Percentiles rank a stretch among this genome's conserved stretches.
phyloP scores from a whole-genome alignment of 331 rosid genomes.

The Arachis monticola region DNA sequence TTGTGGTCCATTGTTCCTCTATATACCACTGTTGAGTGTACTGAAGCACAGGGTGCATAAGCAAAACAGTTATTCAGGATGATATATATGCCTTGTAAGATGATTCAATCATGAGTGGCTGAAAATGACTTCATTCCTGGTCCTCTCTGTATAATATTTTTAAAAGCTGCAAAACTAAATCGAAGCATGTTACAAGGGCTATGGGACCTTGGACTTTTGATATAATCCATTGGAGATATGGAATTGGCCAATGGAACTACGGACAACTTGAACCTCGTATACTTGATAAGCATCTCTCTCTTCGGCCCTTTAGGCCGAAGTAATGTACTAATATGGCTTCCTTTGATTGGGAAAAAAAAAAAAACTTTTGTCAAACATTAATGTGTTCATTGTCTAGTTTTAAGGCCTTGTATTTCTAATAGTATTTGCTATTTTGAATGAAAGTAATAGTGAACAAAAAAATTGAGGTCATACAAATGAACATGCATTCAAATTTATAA shows the following conservation, averaged over 20 bases:
- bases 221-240: neutral
- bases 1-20: slow-evolving; percentile 8
- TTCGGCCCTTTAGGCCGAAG: no score
- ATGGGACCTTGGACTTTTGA: neutral
- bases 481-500: neutral
- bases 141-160: neutral
- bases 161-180: neutral
- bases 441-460: neutral
- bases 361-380: no score
- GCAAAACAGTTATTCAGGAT: slow-evolving; percentile 1
- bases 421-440: neutral
- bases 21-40: neutral
- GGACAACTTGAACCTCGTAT: neutral
- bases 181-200: neutral
- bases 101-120: slow-evolving; percentile 11
- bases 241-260: neutral
- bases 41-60: neutral
- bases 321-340: no score
- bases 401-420: neutral
- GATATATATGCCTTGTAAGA: slow-evolving; percentile 10
- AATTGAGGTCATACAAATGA: neutral
- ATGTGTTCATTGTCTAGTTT: neutral
- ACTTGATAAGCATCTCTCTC: neutral
- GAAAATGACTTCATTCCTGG: neutral
- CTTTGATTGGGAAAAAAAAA: no score